Conservation (phyloP, 345 rosid species). For the Psidium friedrichsthalianum region DNA sequence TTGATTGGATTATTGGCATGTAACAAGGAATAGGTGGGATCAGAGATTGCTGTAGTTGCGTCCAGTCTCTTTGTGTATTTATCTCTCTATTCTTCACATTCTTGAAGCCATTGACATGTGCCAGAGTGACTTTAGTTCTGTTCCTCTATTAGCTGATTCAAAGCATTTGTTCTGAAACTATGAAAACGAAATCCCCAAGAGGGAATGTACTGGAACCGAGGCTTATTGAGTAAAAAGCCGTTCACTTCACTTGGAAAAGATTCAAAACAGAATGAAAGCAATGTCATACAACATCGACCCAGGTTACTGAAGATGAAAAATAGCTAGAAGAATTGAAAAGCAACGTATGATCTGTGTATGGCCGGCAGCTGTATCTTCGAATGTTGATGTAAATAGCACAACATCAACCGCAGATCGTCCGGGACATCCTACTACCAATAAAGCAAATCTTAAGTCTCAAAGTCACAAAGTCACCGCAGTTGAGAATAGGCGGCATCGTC, state of each 20-base stretch:
- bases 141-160: background rate
- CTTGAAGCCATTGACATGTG: background rate
- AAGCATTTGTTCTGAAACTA: background rate
- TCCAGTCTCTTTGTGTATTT: background rate
- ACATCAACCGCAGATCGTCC: background rate
- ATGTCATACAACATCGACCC: background rate
- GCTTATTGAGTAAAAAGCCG: background rate
- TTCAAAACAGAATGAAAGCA: background rate
- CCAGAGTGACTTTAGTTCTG: background rate
- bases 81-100: background rate
- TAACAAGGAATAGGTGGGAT: background rate
- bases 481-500: too few relatives aligned
- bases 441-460: background rate
- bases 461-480: too few relatives aligned
- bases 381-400: background rate
- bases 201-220: background rate
- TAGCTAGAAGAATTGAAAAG: background rate
- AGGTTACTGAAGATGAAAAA: background rate
- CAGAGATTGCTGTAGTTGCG: background rate
- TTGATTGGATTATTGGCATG: background rate
- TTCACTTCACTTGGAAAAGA: background rate
- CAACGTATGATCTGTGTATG: background rate
- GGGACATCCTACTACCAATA: background rate
- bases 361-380: background rate
- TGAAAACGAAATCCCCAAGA: background rate